phyloP scores from a whole-genome alignment of 305 asterid genomes.

The Fraxinus latifolia region DNA sequence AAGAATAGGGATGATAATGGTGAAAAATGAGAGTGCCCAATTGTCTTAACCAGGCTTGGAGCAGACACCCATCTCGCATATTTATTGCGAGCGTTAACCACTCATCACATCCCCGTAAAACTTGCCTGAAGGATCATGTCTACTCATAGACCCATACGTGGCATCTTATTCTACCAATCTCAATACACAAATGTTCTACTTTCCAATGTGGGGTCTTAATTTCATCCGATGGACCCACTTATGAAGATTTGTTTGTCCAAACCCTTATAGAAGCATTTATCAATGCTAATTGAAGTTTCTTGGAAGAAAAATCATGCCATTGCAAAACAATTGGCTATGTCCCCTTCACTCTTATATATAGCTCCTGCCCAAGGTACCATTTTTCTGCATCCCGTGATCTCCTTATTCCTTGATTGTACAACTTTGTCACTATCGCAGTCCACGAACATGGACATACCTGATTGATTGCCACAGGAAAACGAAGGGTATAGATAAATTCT shows the following conservation, averaged over 20 bases:
- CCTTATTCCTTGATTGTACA: slow-evolving; percentile 22
- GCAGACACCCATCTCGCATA: slow-evolving; percentile 69
- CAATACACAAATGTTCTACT: not conserved
- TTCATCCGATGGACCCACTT: not conserved
- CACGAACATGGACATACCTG: too few relatives aligned
- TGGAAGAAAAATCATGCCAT: not conserved
- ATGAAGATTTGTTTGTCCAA: too few relatives aligned
- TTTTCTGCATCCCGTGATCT: slow-evolving; percentile 32
- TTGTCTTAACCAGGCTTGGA: slow-evolving; percentile 69
- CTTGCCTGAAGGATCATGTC: slow-evolving; percentile 81
- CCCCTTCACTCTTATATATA: slow-evolving; percentile 31
- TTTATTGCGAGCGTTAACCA: slow-evolving; percentile 52
- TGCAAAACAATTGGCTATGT: too few relatives aligned
- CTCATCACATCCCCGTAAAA: slow-evolving; percentile 70
- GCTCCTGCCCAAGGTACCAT: slow-evolving; percentile 32
- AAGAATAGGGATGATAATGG: slow-evolving; percentile 61
- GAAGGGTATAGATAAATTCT: not conserved
- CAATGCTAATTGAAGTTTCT: too few relatives aligned
- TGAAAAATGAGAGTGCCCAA: slow-evolving; percentile 39
- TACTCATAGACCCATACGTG: rapidly evolving
- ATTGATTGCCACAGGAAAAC: too few relatives aligned
- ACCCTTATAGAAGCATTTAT: not conserved
- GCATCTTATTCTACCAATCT: not conserved
- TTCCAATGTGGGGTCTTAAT: slow-evolving; percentile 36
- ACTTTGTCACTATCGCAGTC: too few relatives aligned